Conservation (phyloP, 2,329 filamentous ascomycete species). For the Mollisiaceae sp. region DNA sequence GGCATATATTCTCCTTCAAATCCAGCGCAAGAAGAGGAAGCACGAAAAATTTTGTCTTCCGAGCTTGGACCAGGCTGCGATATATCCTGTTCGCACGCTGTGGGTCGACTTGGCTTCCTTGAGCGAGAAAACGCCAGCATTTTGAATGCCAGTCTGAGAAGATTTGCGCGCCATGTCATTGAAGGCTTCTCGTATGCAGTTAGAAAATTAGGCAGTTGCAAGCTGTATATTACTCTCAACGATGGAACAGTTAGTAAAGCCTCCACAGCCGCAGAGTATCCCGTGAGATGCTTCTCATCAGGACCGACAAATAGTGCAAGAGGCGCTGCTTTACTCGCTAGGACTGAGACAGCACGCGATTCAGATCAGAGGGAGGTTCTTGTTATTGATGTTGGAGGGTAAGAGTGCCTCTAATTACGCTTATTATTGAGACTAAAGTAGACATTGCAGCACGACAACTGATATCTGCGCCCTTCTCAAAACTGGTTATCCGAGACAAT, state of each 20-base stretch:
- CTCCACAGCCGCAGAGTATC: slow-evolving; percentile 57
- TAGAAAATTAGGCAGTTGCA: slow-evolving; percentile 52
- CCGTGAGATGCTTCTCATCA: slow-evolving; percentile 66
- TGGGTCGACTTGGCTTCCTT: slow-evolving; percentile 54
- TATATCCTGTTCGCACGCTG: slow-evolving; percentile 55
- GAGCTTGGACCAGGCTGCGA: slow-evolving; percentile 49
- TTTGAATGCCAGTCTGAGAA: slow-evolving; percentile 65
- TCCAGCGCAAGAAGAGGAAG: slow-evolving; percentile 56
- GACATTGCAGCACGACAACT: slow-evolving; percentile 55
- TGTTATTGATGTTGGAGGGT: slow-evolving; percentile 59
- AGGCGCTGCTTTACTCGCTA: slow-evolving; percentile 62
- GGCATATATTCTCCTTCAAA: slow-evolving; percentile 65
- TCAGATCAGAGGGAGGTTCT: slow-evolving; percentile 42
- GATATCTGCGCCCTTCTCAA: slow-evolving; percentile 63
- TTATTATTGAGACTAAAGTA: slow-evolving; percentile 16
- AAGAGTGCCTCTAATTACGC: slow-evolving; percentile 15
- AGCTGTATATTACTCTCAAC: slow-evolving; percentile 63
- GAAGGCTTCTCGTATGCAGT: slow-evolving; percentile 59
- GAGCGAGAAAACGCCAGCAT: slow-evolving; percentile 70
- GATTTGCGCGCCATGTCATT: slow-evolving; percentile 62
- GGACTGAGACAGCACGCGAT: slow-evolving; percentile 23
- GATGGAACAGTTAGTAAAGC: slow-evolving; percentile 65
- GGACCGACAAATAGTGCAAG: slow-evolving; percentile 69
- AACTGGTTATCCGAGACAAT: slow-evolving; percentile 64
- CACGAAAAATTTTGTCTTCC: slow-evolving; percentile 50